Base-by-base conservation (phyloP, 805 yeast species). In the Yarrowia sp. region DNA sequence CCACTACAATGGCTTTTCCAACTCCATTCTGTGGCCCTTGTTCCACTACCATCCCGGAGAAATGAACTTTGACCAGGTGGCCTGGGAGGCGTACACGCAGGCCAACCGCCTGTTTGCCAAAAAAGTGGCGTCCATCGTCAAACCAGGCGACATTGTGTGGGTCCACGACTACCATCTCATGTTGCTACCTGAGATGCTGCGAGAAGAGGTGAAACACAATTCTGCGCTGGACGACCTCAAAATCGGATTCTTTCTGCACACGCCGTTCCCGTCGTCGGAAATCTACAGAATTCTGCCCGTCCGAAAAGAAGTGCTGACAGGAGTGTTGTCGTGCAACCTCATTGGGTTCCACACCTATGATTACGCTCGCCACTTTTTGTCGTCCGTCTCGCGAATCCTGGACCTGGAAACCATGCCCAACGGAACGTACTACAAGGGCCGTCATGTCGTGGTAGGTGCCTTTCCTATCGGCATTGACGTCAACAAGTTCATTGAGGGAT, bases 41-140 rank as follows among this genome's bases (percentile, higher is more conserved):
- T 95, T 95, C 80, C 99, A 95, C 75, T 95, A 95, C 77, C 99
- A 95, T 74, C 99, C 99, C 0, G 99, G 98, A 67, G 99, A 96
- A 76, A 95, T 96, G 89, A 92, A 90, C 74, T 95, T 95, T 73
- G 99, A 95, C 76, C 99, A 95, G 74, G 85, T 85, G 67, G 97
- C 98, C 1, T 95, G 99, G 99, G 92, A 92, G 63, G 98, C 98
- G 1, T 95, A 95, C 75, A 89, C 91, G 65, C 95, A 91, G 74
- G 98, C 98, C 7, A 95, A 95, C 74, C 78, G 86, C 66, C 79
- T 83, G 67, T 95, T 95, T 78, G 95, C 97, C 12, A 79, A 83
- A 40, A 87, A 82, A 43, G 85, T 95, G 66, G 85, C 90, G 11
- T 77, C 81, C 21, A 84, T 85, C 70, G 87, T 89, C 41, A 80